These are phyloP conservation scores for Pyricularia sp. DNA, from an alignment of 2,329 filamentous ascomycete species.

Conservation along the genomic window DNA sequence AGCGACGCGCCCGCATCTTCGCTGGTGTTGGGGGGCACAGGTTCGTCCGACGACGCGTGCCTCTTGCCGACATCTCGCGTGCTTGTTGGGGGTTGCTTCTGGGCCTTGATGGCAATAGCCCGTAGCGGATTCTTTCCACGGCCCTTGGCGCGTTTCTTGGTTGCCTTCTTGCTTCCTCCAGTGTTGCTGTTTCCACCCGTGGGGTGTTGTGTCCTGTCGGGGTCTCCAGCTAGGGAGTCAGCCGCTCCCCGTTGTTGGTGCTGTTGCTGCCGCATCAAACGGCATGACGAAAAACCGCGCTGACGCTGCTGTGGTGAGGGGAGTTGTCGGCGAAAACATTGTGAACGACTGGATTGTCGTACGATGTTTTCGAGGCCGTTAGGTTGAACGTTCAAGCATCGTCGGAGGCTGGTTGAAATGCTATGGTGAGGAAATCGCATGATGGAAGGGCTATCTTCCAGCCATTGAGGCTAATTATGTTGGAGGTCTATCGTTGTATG, in stretches of 20 bases:
- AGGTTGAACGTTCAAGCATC: background rate
- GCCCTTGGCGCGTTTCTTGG: constrained; percentile 10
- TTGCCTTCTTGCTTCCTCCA: background rate
- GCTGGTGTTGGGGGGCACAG: background rate
- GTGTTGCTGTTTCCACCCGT: constrained; percentile 3
- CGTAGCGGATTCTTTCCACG: constrained; percentile 59
- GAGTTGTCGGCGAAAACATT: background rate
- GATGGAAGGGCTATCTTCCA: background rate
- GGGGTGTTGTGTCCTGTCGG: constrained; percentile 1
- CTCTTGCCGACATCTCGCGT: constrained; percentile 5
- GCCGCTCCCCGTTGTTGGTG: background rate
- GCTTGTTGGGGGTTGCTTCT: constrained; percentile 33
- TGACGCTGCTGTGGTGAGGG: background rate
- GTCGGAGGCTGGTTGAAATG: background rate
- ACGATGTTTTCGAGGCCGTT: background rate
- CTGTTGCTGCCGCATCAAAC: constrained; percentile 7
- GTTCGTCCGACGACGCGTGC: background rate
- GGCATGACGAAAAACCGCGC: background rate
- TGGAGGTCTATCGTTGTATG: background rate
- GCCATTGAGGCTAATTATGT: background rate
- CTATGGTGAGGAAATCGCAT: background rate
- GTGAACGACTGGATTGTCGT: background rate
- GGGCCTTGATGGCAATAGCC: constrained; percentile 78
- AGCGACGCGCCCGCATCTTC: constrained; percentile 26
- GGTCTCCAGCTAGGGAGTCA: background rate